phyloP scores from a whole-genome alignment of 139 green algal species.

The Chlorella sp. region DNA sequence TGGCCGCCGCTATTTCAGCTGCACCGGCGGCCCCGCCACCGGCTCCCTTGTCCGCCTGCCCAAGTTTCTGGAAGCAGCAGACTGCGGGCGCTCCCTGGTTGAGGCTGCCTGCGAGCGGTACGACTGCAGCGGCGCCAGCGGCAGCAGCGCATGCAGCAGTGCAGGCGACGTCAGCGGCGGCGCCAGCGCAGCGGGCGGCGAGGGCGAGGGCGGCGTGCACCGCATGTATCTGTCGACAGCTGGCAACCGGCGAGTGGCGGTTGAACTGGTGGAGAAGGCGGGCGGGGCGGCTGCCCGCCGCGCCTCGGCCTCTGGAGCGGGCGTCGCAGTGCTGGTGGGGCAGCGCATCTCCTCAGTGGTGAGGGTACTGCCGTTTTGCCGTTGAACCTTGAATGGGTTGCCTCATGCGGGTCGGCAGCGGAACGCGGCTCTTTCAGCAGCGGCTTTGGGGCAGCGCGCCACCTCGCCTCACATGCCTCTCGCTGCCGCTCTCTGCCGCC shows the following conservation, averaged over 20 bases:
- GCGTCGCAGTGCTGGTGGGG: background rate
- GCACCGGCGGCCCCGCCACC: constrained; percentile 24
- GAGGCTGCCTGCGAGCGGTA: constrained; percentile 69
- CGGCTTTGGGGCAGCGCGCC: too few relatives aligned
- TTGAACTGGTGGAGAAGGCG: constrained; percentile 59
- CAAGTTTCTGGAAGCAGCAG: constrained; percentile 57
- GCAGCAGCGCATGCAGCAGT: background rate
- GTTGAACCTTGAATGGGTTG: too few relatives aligned
- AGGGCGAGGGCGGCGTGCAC: background rate
- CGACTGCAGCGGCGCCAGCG: constrained; percentile 20
- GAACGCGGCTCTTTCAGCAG: too few relatives aligned
- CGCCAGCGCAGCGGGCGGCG: too few relatives aligned
- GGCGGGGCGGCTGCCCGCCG: background rate
- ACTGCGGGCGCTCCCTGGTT: constrained; percentile 51
- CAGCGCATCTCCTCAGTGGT: constrained; percentile 15
- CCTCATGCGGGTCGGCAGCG: too few relatives aligned
- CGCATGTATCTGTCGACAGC: constrained; percentile 61
- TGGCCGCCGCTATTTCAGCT: constrained; percentile 78
- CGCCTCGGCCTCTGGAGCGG: background rate
- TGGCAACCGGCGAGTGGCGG: constrained; percentile 49
- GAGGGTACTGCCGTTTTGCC: too few relatives aligned
- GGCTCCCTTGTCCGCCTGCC: constrained; percentile 76
- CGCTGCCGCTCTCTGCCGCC: too few relatives aligned
- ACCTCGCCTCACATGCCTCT: too few relatives aligned
- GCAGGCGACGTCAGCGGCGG: background rate